Evolutionary conservation across 192 early-diverging fungal species (phyloP).

Genomic region (Rhizophagus prolifer): DNA sequence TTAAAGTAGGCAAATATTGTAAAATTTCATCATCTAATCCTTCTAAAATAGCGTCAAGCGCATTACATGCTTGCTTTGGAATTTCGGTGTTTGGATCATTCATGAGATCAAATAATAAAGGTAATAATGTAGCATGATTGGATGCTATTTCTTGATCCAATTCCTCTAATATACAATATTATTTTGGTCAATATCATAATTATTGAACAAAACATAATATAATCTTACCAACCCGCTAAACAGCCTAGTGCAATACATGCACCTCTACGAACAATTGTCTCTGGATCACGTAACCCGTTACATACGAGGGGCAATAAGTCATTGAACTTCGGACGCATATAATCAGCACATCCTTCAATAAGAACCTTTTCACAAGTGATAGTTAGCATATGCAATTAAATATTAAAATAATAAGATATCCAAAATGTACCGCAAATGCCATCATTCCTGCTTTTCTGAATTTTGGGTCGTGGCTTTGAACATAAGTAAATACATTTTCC

Average conservation of each 20-base stretch:
- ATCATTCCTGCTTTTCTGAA: slow-evolving; percentile 88
- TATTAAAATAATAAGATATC: background rate
- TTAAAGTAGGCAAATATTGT: slow-evolving; percentile 77
- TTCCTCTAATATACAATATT: slow-evolving; percentile 52
- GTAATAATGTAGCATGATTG: slow-evolving; percentile 80
- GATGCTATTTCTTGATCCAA: slow-evolving; percentile 76
- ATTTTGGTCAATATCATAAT: slow-evolving; percentile 15
- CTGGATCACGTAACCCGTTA: slow-evolving; percentile 77
- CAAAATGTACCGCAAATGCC: slow-evolving; percentile 60
- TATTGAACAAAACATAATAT: background rate
- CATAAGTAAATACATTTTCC: slow-evolving; percentile 69
- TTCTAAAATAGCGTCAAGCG: slow-evolving; percentile 88
- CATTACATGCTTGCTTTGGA: slow-evolving; percentile 77
- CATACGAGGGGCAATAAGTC: slow-evolving; percentile 79
- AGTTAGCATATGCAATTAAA: background rate
- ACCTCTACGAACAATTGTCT: slow-evolving; percentile 75
- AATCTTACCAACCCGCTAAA: slow-evolving; percentile 55
- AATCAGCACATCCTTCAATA: slow-evolving; percentile 87
- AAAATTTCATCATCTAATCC: slow-evolving; percentile 75
- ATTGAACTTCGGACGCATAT: slow-evolving; percentile 71
- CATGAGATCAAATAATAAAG: slow-evolving; percentile 82
- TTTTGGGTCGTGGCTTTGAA: slow-evolving; percentile 73
- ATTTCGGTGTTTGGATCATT: slow-evolving; percentile 73
- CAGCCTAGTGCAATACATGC: slow-evolving; percentile 84
- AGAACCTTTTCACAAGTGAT: slow-evolving; percentile 41